These are phyloP conservation scores for Crucihimalaya himalaica DNA, from an alignment of 345 rosid species.

Conservation along the genomic window DNA sequence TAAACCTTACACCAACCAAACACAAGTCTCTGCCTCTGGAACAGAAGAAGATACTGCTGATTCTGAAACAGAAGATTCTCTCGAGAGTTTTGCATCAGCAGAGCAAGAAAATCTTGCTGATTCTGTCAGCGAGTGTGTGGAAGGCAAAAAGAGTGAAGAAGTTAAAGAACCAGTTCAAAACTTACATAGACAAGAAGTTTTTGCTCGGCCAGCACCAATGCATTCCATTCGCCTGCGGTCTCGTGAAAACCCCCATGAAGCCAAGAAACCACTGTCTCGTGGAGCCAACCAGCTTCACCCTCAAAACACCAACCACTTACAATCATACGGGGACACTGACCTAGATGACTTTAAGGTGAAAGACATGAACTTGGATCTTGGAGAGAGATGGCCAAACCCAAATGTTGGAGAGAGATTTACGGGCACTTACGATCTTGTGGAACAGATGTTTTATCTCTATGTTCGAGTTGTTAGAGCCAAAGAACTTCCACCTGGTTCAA, in stretches of 20 bases:
- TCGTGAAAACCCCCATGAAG: constrained; percentile 29
- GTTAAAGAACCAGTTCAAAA: constrained; percentile 31
- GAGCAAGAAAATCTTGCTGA: constrained; percentile 28
- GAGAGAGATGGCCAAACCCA: constrained; percentile 67
- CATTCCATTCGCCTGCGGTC: constrained; percentile 39
- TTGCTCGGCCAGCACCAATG: constrained; percentile 42
- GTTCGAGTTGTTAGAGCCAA: constrained; percentile 78
- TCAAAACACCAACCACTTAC: constrained; percentile 24
- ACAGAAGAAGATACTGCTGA: constrained; percentile 32
- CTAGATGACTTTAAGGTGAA: constrained; percentile 61
- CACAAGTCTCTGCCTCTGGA: constrained; percentile 16
- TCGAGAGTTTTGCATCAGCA: constrained; percentile 28
- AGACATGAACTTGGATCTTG: constrained; percentile 69
- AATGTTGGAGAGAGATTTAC: constrained; percentile 61
- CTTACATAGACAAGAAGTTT: constrained; percentile 43
- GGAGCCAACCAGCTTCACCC: constrained; percentile 33
- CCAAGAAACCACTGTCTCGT: constrained; percentile 15
- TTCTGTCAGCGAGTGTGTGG: constrained; percentile 5
- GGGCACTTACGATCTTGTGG: constrained; percentile 77
- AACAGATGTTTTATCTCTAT: constrained; percentile 77
- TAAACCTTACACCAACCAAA: constrained; percentile 7
- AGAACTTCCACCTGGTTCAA: constrained; percentile 63
- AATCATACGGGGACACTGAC: constrained; percentile 31
- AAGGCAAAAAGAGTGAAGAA: constrained; percentile 4
- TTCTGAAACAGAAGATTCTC: constrained; percentile 36